Percentiles rank a stretch among this genome's conserved stretches.
Evolutionary conservation across 2,329 filamentous ascomycete genomes (phyloP).

Genomic region (Xylaria sp.): DNA sequence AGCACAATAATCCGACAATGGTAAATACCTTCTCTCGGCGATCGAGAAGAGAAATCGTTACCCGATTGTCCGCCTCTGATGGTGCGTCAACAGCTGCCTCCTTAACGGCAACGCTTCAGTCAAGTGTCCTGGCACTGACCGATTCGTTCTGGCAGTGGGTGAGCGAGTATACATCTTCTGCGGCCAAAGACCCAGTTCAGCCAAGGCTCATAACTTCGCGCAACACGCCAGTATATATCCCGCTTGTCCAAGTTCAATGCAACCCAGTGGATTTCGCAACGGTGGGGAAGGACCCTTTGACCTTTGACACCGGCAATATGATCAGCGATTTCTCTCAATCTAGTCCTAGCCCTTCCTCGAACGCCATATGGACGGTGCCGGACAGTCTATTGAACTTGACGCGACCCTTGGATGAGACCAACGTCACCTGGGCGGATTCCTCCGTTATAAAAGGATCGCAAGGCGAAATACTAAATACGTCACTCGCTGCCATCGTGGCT

Average conservation of each 20-base stretch:
- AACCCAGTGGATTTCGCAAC: no score
- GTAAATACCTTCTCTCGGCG: constrained; percentile 18
- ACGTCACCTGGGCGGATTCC: constrained; percentile 22
- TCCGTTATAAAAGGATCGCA: constrained; percentile 3
- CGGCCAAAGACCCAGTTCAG: no score
- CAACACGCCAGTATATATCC: constrained; percentile 3
- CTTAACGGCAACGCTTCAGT: constrained; percentile 23
- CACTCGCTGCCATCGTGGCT: constrained; percentile 19
- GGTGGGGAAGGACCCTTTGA: background rate
- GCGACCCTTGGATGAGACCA: background rate
- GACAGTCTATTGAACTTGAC: constrained; percentile 9
- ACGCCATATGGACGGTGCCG: constrained; percentile 15
- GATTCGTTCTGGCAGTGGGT: constrained; percentile 32
- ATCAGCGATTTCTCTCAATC: constrained; percentile 14
- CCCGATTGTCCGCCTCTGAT: background rate
- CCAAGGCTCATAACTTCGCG: constrained; percentile 1
- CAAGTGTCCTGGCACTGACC: constrained; percentile 16
- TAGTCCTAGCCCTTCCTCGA: background rate
- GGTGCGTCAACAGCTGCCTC: constrained; percentile 6
- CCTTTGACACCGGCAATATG: constrained; percentile 24
- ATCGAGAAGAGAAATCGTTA: constrained; percentile 22
- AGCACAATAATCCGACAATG: constrained; percentile 25
- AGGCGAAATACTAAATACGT: constrained; percentile 6
- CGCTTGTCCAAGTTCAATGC: constrained; percentile 31
- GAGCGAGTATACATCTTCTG: background rate